Evolutionary conservation across 2,329 filamentous ascomycete genomes (phyloP), one percentile per base, ranked within the genome.

Genomic region (Monilinia fructicola): DNA sequence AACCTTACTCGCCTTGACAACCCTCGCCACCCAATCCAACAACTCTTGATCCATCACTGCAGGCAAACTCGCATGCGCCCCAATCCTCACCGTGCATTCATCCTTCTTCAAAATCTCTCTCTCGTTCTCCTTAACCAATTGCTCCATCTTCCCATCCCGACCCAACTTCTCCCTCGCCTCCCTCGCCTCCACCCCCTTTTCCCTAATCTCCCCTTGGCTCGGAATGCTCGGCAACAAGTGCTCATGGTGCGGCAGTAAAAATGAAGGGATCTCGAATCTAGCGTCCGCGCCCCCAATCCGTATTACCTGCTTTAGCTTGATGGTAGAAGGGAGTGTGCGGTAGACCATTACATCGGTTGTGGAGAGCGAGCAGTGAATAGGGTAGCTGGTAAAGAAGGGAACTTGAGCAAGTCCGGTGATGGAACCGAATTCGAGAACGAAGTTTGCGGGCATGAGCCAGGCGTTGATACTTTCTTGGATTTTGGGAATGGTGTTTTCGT

Each of bases 1-100:
- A 48, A 85, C 78, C 69, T 85, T 85, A n/a, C 80, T 84, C 0
- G 83, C 83, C 71, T 85, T 85, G n/a, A 84, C 79, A 0, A 84
- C 75, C 1, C 83, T 82, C 1, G 83, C 82, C n/a, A 81, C 76
- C 73, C 84, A 85, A 70, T 83, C 81, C 62, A 85, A 79, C 4
- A 85, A 76, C 26, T 80, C 79, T 68, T 84, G 82, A 67, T 83
- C 79, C 67, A 85, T 82, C 4, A 77, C 74, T 1, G 81, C 81
- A 0, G 83, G 83, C 1, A 85, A 74, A 53, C 79, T 79, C 4
- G 77, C 81, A 67, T 84, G 82, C 1, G 81, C 79, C 46, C 78
- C 78, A 54, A 85, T 75, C 42, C 77, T 78, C 67, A 85, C 80
- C 59, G 78, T 78, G 0, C 81, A 77, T 69, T 84, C 81, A 69